Conservation (phyloP, 768 basidiomycete genomes). For the Suillus ampliporus region DNA sequence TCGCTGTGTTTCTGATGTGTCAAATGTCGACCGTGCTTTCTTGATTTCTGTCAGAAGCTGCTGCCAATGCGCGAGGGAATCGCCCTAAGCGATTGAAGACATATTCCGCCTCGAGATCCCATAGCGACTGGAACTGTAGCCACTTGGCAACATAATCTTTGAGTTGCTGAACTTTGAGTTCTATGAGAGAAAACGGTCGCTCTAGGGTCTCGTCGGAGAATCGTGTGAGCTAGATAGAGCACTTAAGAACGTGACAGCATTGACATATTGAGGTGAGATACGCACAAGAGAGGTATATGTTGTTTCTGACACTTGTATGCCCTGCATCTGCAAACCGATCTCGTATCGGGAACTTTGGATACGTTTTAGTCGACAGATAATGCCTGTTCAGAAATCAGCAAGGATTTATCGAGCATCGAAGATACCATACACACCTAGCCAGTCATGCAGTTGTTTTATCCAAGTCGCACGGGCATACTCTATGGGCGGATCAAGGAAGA, state of each 20-base stretch:
- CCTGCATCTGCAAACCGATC: constrained; percentile 92
- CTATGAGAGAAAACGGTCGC: constrained; percentile 85
- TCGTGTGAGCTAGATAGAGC: constrained; percentile 61
- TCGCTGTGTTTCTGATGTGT: constrained; percentile 92
- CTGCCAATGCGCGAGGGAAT: constrained; percentile 93
- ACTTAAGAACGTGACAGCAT: constrained; percentile 16
- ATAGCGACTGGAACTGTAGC: constrained; percentile 98
- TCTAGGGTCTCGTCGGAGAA: constrained; percentile 77
- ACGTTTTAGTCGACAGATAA: constrained; percentile 84
- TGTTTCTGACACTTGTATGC: constrained; percentile 62
- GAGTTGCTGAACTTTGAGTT: constrained; percentile 85
- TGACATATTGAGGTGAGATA: neutral
- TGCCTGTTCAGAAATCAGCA: constrained; percentile 48
- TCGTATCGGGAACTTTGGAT: constrained; percentile 97
- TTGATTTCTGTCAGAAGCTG: constrained; percentile 97
- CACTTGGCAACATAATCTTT: constrained; percentile 95
- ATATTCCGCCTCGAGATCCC: constrained; percentile 97
- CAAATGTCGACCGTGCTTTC: constrained; percentile 94
- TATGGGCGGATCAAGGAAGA: constrained; percentile 97
- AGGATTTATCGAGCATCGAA: neutral
- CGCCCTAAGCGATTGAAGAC: constrained; percentile 95
- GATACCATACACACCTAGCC: constrained; percentile 63
- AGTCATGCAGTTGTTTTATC: constrained; percentile 88
- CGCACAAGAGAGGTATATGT: constrained; percentile 85
- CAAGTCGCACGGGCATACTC: constrained; percentile 91